Base-by-base conservation (phyloP, 192 early-diverging fungal genomes). In the Diversispora eburnea region DNA sequence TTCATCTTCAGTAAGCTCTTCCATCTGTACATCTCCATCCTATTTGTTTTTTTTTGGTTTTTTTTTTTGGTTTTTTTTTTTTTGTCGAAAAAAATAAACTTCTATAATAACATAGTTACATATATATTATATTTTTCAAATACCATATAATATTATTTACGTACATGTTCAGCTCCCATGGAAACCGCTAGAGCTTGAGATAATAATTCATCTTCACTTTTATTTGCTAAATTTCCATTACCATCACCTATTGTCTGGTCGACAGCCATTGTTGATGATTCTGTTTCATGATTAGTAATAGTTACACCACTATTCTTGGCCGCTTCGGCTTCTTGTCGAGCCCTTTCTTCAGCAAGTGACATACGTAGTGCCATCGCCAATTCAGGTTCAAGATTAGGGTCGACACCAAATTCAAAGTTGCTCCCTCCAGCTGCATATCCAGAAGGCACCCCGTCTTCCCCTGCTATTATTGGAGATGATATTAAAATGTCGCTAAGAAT, bases 311-410 rank as follows among this genome's bases (percentile, higher is more conserved):
- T 77, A 39, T 78, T 74, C 57, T 80, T 83, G 22, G 79, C 80
- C 77, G 83, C 82, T 8, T 79, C 84, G 41, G 88, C 84, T 55
- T 90, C 91, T 70, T 96, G 96, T 77, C 97, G 87, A 45, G 94
- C 95, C 58, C 90, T 88, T 75, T 98, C 97, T 80, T 99, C 97
- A 77, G 96, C 94, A 84, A 98, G 79, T 22, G 96, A 98, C 82
- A 99, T 98, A 72, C 94, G 89, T 66, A 99, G 78, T 2, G 96
- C 95, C 81, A 95, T 73, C 0, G 96, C 97, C 58, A 99, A 78
- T 78, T 98, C 97, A 8, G 95, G 96, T 78, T 99, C 97, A 74
- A 96, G 79, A 68, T 86, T 93, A 47, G 94, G 92, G 76, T 99
- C 97, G 39, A 96, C 92, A 0, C 94, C 94, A 89, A 95, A 96